A percentile compares a stretch with the other conserved stretches of the same genome.
Evolutionary conservation across 768 basidiomycete species (phyloP).

Genomic region (Phaffia tasmanica): DNA sequence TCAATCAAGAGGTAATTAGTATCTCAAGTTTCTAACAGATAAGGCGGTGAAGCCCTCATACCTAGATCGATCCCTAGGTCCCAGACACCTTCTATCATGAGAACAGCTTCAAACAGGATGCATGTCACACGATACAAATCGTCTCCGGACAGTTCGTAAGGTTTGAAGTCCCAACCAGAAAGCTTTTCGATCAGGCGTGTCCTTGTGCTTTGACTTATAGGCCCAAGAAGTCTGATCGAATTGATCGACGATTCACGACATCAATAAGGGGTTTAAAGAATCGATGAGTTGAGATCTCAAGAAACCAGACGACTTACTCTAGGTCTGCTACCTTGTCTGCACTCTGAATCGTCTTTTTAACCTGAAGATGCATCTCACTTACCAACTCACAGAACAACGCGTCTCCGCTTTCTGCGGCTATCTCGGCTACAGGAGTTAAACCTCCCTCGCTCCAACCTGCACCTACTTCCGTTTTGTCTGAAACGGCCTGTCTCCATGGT

Average conservation of each 20-base stretch:
- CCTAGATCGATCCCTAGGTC: slow-evolving; percentile 36
- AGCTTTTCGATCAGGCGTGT: slow-evolving; percentile 47
- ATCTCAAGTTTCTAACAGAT: slow-evolving; percentile 1
- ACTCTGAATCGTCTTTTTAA: slow-evolving; percentile 53
- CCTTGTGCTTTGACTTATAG: slow-evolving; percentile 28
- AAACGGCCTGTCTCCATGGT: slow-evolving; percentile 27
- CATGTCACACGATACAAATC: slow-evolving; percentile 71
- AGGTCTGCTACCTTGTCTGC: slow-evolving; percentile 29
- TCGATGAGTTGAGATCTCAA: background rate
- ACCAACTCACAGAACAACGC: slow-evolving; percentile 62
- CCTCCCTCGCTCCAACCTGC: slow-evolving; percentile 10
- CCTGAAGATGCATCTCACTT: slow-evolving; percentile 73
- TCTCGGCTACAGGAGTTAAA: slow-evolving; percentile 38
- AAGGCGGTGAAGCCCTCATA: slow-evolving; percentile 29
- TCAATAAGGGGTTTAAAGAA: slow-evolving; percentile 45
- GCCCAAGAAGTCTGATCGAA: slow-evolving; percentile 9
- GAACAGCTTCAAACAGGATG: slow-evolving; percentile 75
- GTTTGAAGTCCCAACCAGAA: slow-evolving; percentile 81
- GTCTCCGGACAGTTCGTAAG: slow-evolving; percentile 66
- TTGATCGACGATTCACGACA: slow-evolving; percentile 40
- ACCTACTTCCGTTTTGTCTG: slow-evolving; percentile 16
- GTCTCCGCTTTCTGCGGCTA: slow-evolving; percentile 25
- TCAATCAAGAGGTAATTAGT: slow-evolving; percentile 24
- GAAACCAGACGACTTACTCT: background rate
- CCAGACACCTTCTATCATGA: slow-evolving; percentile 57